Conservation (phyloP, 2,329 filamentous ascomycete genomes). For the Microsporum canis region DNA sequence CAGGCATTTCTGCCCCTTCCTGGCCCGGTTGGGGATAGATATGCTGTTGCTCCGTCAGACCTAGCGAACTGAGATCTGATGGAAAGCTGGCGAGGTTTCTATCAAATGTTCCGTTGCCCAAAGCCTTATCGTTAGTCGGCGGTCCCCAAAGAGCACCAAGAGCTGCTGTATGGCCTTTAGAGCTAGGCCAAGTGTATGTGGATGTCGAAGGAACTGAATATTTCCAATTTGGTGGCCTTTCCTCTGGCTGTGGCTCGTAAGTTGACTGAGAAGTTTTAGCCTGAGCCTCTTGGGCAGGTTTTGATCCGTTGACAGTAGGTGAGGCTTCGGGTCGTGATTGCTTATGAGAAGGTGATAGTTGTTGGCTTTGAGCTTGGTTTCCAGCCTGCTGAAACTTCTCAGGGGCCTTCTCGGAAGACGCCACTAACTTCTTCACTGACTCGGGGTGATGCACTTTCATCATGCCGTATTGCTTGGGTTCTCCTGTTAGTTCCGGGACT, state of each 20-base stretch:
- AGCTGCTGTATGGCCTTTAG: conserved; percentile 27
- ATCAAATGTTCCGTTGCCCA: conserved; percentile 55
- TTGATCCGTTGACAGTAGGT: conserved; percentile 5
- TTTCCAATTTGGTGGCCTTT: conserved; percentile 29
- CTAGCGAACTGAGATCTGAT: conserved; percentile 32
- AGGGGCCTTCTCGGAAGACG: conserved; percentile 24
- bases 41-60: conserved; percentile 29
- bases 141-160: conserved; percentile 49
- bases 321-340: background rate
- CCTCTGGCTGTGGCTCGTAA: conserved; percentile 23
- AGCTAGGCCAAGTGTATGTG: conserved; percentile 29
- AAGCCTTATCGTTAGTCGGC: conserved; percentile 43
- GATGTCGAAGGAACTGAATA: conserved; percentile 23
- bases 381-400: conserved; percentile 23
- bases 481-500: conserved; percentile 45
- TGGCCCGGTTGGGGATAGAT: conserved; percentile 21
- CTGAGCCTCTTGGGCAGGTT: conserved; percentile 11
- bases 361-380: conserved; percentile 19
- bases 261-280: conserved; percentile 8
- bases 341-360: conserved; percentile 12
- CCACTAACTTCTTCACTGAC: conserved; percentile 37
- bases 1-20: conserved; percentile 13
- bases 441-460: conserved; percentile 51
- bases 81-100: conserved; percentile 40
- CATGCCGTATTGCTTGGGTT: conserved; percentile 50